Percentiles rank a stretch among this genome's conserved stretches.
phyloP scores from a whole-genome alignment of 768 basidiomycete genomes.

The Leccinum disarticulatum region DNA sequence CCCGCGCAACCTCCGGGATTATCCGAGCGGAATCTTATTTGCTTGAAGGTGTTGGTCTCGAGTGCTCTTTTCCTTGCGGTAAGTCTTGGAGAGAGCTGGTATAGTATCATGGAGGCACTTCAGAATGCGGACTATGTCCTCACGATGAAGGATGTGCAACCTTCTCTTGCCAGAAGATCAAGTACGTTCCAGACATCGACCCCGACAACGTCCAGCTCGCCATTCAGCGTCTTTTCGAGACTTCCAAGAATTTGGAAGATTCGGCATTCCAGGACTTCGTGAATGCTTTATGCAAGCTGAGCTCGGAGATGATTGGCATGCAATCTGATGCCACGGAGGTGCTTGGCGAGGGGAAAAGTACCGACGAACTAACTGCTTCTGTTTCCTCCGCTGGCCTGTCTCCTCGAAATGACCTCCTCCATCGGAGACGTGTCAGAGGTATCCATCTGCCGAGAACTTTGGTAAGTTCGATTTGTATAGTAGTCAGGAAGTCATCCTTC shows the following conservation, averaged over 20 bases:
- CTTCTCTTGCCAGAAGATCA: constrained; percentile 32
- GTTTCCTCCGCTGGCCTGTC: constrained; percentile 38
- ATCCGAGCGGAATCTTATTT: constrained; percentile 88
- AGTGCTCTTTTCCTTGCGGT: constrained; percentile 82
- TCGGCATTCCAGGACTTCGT: constrained; percentile 77
- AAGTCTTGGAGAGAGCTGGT: constrained; percentile 90
- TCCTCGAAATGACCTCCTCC: constrained; percentile 43
- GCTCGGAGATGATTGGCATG: constrained; percentile 92
- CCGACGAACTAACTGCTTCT: constrained; percentile 35
- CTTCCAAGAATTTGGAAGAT: constrained; percentile 82
- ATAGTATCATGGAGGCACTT: constrained; percentile 81
- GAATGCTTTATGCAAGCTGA: constrained; percentile 77
- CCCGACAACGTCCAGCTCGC: constrained; percentile 68
- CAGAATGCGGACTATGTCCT: constrained; percentile 96
- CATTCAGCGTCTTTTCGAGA: constrained; percentile 85
- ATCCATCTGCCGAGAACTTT: constrained; percentile 80
- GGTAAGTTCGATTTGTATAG: constrained; percentile 44
- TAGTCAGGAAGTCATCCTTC: neutral
- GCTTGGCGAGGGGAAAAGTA: constrained; percentile 32
- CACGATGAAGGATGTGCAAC: constrained; percentile 51
- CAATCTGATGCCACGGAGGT: constrained; percentile 46
- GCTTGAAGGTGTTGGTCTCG: constrained; percentile 77
- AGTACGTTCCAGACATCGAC: constrained; percentile 58
- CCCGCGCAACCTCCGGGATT: constrained; percentile 66
- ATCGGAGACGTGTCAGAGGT: constrained; percentile 80